A percentile compares a stretch with the other conserved stretches of the same genome.
Evolutionary conservation across 371 early-diverging fungal species (phyloP).

Genomic region (Mortierella sp.): DNA sequence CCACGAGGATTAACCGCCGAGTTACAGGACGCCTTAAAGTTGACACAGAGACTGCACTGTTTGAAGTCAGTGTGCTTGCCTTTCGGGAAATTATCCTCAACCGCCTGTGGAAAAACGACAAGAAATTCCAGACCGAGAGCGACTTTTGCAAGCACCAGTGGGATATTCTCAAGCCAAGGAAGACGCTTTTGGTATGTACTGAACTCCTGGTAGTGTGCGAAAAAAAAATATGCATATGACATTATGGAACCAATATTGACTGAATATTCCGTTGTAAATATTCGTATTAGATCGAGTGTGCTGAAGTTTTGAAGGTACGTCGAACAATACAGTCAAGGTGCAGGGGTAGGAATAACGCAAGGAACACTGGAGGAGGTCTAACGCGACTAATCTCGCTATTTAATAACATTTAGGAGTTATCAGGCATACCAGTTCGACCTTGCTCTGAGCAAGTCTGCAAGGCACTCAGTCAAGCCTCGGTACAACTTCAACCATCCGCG

Average conservation of each 20-base stretch:
- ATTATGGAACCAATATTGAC: background rate
- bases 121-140: conserved; percentile 30
- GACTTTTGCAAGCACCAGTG: conserved; percentile 53
- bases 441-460: conserved; percentile 38
- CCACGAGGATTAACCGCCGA: conserved; percentile 22
- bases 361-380: background rate
- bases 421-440: conserved; percentile 28
- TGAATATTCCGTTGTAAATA: background rate
- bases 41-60: conserved; percentile 11
- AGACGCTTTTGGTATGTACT: conserved; percentile 22
- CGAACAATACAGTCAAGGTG: background rate
- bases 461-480: conserved; percentile 31
- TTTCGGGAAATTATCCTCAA: conserved; percentile 46
- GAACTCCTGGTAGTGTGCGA: too few relatives aligned
- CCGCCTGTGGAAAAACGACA: conserved; percentile 42
- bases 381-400: background rate
- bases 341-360: background rate
- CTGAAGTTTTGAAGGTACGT: conserved; percentile 32
- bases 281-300: conserved; percentile 43
- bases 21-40: conserved; percentile 27
- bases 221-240: background rate
- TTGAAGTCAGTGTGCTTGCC: conserved; percentile 44
- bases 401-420: conserved; percentile 25
- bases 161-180: conserved; percentile 39
- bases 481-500: conserved; percentile 28